Evolutionary conservation across 345 rosid species (phyloP).

Genomic region (Salix dunnii): DNA sequence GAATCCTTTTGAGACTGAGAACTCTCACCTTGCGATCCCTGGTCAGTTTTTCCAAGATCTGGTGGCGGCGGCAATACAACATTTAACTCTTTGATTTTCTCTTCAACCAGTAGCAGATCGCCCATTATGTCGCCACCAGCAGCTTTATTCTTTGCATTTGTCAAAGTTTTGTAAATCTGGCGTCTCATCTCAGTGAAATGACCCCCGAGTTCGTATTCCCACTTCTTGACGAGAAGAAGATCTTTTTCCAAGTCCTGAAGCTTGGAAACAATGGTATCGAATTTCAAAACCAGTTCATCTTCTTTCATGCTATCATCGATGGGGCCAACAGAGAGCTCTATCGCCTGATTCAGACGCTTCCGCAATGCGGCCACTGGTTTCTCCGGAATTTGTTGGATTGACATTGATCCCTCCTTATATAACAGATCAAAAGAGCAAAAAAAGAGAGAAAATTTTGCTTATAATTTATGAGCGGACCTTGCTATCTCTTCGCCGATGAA

Average conservation of each 20-base stretch:
- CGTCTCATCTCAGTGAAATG: not conserved
- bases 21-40: not conserved
- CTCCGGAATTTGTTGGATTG: not conserved
- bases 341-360: not conserved
- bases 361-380: not conserved
- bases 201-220: not conserved
- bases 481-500: no score
- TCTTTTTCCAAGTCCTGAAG: not conserved
- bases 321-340: not conserved
- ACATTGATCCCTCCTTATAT: not conserved
- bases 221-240: not conserved
- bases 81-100: not conserved
- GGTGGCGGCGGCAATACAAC: not conserved
- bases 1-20: not conserved
- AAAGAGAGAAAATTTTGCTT: no score
- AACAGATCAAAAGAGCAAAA: no score
- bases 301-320: not conserved
- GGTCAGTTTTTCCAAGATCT: not conserved
- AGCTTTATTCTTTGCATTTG: not conserved
- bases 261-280: not conserved
- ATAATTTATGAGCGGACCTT: no score
- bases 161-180: not conserved
- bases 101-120: not conserved
- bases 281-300: not conserved
- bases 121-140: no score